phyloP scores from a whole-genome alignment of 2,329 filamentous ascomycete species.

The Calonectria leucothoes region DNA sequence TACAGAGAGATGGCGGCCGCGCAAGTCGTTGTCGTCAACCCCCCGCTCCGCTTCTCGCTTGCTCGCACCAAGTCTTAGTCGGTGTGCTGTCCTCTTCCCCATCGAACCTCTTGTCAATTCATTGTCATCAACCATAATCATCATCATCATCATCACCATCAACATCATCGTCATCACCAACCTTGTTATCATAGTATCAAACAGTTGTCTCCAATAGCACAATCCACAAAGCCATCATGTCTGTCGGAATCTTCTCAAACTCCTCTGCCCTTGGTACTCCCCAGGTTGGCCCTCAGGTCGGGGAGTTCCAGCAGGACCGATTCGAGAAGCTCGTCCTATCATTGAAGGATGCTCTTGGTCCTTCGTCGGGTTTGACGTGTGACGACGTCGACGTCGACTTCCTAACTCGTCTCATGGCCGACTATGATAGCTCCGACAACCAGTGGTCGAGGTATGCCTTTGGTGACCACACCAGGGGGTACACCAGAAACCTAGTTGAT shows the following conservation, averaged over 20 bases:
- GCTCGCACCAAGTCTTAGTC: conserved; percentile 21
- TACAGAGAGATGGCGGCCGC: conserved; percentile 32
- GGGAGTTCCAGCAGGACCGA: conserved; percentile 48
- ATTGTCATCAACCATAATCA: conserved; percentile 3
- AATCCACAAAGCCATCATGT: conserved; percentile 44
- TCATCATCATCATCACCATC: conserved; percentile 34
- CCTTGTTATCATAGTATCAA: conserved; percentile 27
- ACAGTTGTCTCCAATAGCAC: background rate
- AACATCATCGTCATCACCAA: conserved; percentile 33
- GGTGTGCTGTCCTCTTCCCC: conserved; percentile 39
- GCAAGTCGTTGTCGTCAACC: conserved; percentile 33
- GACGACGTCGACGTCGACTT: conserved; percentile 82
- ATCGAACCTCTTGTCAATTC: conserved; percentile 23
- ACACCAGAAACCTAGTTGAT: conserved; percentile 91
- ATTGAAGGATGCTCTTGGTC: conserved; percentile 81
- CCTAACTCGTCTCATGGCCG: conserved; percentile 78
- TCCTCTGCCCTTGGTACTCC: conserved; percentile 27
- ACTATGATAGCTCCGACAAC: conserved; percentile 74
- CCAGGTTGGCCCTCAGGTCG: conserved; percentile 32
- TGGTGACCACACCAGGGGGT: conserved; percentile 75
- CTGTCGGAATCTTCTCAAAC: conserved; percentile 45
- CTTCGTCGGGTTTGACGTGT: conserved; percentile 84
- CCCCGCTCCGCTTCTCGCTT: conserved; percentile 38
- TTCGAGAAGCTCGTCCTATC: conserved; percentile 79
- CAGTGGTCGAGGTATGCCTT: conserved; percentile 84